These are phyloP conservation scores for Stramenopiles sp. DNA, from an alignment of 352 stramenopile genomes.

Conservation along the genomic window DNA sequence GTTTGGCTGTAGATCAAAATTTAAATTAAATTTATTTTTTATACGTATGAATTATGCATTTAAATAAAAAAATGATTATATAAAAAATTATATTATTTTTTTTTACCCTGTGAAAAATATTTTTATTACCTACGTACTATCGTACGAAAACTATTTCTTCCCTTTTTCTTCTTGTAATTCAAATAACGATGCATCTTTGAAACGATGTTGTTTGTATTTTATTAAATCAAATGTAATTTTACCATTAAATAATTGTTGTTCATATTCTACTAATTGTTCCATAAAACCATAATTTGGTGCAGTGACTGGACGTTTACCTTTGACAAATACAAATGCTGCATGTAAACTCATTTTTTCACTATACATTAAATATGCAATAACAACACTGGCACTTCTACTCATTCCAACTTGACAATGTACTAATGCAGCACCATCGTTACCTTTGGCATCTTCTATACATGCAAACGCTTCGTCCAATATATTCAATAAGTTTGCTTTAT, in stretches of 20 bases:
- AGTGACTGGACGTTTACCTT: neutral
- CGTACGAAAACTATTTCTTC: too few relatives aligned
- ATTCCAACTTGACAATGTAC: slow-evolving; percentile 6
- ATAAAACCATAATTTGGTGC: neutral
- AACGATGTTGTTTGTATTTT: neutral
- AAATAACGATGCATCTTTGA: neutral
- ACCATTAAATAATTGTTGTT: neutral
- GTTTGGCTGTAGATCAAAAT: too few relatives aligned
- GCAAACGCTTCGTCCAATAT: neutral
- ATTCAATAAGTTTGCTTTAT: neutral
- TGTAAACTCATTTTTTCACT: neutral
- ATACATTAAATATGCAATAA: slow-evolving; percentile 8
- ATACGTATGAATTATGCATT: too few relatives aligned
- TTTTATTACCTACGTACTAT: too few relatives aligned
- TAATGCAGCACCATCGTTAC: neutral
- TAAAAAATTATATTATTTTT: too few relatives aligned
- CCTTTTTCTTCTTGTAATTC: too few relatives aligned
- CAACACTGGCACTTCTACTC: neutral
- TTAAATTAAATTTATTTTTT: too few relatives aligned
- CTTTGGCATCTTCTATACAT: neutral
- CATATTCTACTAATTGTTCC: neutral
- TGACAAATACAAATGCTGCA: neutral
- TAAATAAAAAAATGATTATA: too few relatives aligned
- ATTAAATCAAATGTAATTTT: neutral
- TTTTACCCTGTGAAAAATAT: too few relatives aligned